A percentile compares a stretch with the other conserved stretches of the same genome.
phyloP scores from a whole-genome alignment of 169 alveolate genomes.

The Amoebophrya sp. region DNA sequence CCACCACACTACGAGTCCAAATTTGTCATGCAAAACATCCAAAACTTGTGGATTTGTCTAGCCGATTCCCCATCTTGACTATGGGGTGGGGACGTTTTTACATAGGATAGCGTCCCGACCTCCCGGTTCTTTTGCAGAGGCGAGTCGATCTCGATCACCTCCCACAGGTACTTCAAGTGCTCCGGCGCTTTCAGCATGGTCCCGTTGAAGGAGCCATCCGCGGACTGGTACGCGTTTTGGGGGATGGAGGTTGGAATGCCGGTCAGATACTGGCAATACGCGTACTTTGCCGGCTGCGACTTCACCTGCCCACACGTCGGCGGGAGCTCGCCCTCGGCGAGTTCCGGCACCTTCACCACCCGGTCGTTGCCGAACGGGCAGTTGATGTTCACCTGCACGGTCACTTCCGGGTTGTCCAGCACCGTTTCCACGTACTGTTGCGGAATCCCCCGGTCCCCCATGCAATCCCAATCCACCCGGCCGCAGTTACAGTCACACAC shows the following conservation, averaged over 20 bases:
- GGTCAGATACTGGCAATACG: background rate
- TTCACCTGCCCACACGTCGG: background rate
- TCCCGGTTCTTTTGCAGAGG: constrained; percentile 1
- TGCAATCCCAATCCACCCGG: background rate
- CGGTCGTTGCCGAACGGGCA: constrained; percentile 22
- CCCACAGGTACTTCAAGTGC: constrained; percentile 14
- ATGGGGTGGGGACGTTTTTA: background rate
- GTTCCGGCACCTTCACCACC: background rate
- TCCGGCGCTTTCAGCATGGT: background rate
- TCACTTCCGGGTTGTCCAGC: constrained; percentile 1
- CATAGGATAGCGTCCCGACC: background rate
- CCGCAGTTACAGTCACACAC: constrained; percentile 6
- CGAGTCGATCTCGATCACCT: background rate
- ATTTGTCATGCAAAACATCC: too few relatives aligned
- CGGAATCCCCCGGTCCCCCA: constrained; percentile 23
- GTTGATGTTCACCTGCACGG: background rate
- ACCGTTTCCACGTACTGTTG: background rate
- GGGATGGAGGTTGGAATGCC: background rate
- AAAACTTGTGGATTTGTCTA: too few relatives aligned
- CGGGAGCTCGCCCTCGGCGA: background rate
- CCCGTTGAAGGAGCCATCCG: background rate
- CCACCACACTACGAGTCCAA: too few relatives aligned
- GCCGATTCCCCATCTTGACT: too few relatives aligned
- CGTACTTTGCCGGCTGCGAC: background rate
- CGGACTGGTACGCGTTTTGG: background rate